A percentile compares a stretch with the other conserved stretches of the same genome.
These are phyloP conservation scores for Aschersonia sp. DNA, from an alignment of 2,329 filamentous ascomycete genomes.

Conservation along the genomic window DNA sequence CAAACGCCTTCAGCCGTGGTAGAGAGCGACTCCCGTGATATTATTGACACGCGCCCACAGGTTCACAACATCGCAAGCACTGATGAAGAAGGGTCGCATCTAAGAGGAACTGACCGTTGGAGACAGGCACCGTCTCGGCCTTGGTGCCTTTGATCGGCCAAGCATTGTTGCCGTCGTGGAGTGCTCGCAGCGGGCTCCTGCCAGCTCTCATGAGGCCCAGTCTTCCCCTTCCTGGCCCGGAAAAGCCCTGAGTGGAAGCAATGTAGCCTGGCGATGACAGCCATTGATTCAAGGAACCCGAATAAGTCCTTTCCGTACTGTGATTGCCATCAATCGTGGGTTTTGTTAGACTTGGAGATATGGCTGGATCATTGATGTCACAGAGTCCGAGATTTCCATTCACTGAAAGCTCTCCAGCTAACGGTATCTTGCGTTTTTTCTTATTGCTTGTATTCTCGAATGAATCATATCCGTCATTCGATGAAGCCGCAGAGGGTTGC, in stretches of 20 bases:
- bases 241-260: slow-evolving; percentile 45
- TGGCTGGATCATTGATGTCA: slow-evolving; percentile 25
- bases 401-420: slow-evolving; percentile 54
- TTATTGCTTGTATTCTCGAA: slow-evolving; percentile 99
- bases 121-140: slow-evolving; percentile 27
- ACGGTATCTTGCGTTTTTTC: slow-evolving; percentile 96
- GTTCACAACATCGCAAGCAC: too few relatives aligned
- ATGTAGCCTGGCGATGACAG: slow-evolving; percentile 33
- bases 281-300: slow-evolving; percentile 11
- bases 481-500: slow-evolving; percentile 54
- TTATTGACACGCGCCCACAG: too few relatives aligned
- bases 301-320: slow-evolving; percentile 10
- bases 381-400: slow-evolving; percentile 23
- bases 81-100: neutral
- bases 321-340: slow-evolving; percentile 15
- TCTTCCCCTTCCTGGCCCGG: slow-evolving; percentile 71
- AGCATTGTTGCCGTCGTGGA: slow-evolving; percentile 41
- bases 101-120: slow-evolving; percentile 26
- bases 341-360: slow-evolving; percentile 10
- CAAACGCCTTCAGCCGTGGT: too few relatives aligned
- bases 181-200: slow-evolving; percentile 45
- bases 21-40: too few relatives aligned
- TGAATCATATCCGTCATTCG: slow-evolving; percentile 81
- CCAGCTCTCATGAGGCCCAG: slow-evolving; percentile 54
- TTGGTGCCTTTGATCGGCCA: slow-evolving; percentile 37